phyloP scores from a whole-genome alignment of 176 grass and related monocot species.

The Zoysia japonica region DNA sequence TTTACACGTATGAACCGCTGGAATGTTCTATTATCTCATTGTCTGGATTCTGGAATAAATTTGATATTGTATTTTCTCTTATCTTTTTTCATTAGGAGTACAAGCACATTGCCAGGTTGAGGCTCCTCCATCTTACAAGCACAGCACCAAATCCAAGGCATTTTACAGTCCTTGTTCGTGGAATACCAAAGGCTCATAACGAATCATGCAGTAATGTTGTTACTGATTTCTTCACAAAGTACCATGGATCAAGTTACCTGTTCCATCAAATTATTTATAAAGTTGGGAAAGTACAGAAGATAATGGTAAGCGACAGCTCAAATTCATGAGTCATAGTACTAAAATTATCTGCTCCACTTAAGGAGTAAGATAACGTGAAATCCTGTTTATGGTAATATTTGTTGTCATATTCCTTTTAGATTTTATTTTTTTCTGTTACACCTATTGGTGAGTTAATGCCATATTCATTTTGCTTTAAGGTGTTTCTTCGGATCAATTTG shows the following conservation, averaged over 20 bases:
- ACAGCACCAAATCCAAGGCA: conserved; percentile 59
- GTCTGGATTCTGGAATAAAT: background rate
- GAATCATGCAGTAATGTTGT: conserved; percentile 62
- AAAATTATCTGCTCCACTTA: background rate
- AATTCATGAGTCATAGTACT: background rate
- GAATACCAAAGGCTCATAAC: conserved; percentile 69
- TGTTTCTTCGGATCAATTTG: background rate
- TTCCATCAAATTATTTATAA: conserved; percentile 88
- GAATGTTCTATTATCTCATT: background rate
- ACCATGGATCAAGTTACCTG: conserved; percentile 87
- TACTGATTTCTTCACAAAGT: conserved; percentile 77
- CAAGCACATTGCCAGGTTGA: conserved; percentile 75
- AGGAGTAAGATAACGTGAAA: background rate
- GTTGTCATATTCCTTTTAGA: background rate
- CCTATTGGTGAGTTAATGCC: background rate
- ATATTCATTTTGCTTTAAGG: background rate
- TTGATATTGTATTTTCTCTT: background rate
- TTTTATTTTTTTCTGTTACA: background rate
- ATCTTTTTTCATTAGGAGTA: conserved; percentile 57
- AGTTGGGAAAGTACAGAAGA: conserved; percentile 88
- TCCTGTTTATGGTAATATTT: background rate
- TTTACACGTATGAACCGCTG: background rate
- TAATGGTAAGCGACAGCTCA: conserved; percentile 59
- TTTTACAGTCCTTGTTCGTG: conserved; percentile 85
- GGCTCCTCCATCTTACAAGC: conserved; percentile 62